Percentiles rank a stretch among this genome's conserved stretches.
phyloP scores from a whole-genome alignment of 2,329 filamentous ascomycete genomes.

The Macrophomina pseudophaseolina region DNA sequence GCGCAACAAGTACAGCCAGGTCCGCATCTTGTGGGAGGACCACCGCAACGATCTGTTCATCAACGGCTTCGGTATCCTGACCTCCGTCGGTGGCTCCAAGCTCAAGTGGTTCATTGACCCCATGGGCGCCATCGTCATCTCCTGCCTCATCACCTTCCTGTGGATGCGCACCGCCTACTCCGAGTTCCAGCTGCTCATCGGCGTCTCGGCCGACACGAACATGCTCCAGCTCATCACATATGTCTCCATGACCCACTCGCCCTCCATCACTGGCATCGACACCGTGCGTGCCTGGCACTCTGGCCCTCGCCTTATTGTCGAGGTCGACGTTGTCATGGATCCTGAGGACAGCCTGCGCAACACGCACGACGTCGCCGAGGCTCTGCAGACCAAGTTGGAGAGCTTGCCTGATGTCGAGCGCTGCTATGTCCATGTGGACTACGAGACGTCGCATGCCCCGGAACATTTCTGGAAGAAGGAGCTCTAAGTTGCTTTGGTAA shows the following conservation, averaged over 20 bases:
- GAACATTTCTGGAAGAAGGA: conserved; percentile 77
- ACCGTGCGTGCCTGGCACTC: conserved; percentile 94
- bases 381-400: conserved; percentile 92
- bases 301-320: conserved; percentile 85
- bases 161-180: conserved; percentile 86
- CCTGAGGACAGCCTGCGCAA: conserved; percentile 71
- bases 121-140: conserved; percentile 84
- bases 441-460: conserved; percentile 93
- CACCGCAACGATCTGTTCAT: conserved; percentile 97
- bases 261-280: conserved; percentile 82
- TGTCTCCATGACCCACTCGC: conserved; percentile 83
- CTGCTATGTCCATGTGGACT: conserved; percentile 96
- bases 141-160: conserved; percentile 74
- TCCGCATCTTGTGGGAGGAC: conserved; percentile 93
- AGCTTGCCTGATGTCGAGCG: conserved; percentile 88
- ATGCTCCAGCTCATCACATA: conserved; percentile 96
- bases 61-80: conserved; percentile 91
- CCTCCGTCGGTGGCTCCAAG: conserved; percentile 88
- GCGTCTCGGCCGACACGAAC: conserved; percentile 82
- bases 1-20: conserved; percentile 88
- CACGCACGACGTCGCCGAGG: conserved; percentile 93
- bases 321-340: conserved; percentile 96
- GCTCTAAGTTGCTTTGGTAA: conserved; percentile 45
- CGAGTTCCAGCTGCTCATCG: conserved; percentile 91
- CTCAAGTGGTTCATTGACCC: conserved; percentile 95